Percentiles rank a stretch among this genome's conserved stretches.
phyloP scores from a whole-genome alignment of 768 basidiomycete genomes.

The Hydnum rufescens region DNA sequence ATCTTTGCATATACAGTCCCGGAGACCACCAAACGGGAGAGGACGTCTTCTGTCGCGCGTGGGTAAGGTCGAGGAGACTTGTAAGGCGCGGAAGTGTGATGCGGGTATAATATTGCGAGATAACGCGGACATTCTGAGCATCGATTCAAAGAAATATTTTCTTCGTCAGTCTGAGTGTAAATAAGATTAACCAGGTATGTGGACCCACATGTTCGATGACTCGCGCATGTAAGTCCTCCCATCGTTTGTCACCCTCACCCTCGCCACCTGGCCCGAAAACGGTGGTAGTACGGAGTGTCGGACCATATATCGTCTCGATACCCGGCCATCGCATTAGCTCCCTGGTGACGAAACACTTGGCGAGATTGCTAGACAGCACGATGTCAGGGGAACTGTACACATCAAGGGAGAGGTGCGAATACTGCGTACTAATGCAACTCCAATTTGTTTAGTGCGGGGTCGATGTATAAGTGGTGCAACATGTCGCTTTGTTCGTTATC shows the following conservation, averaged over 20 bases:
- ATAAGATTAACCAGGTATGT: no score
- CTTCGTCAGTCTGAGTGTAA: neutral
- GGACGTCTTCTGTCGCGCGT: slow-evolving; percentile 69
- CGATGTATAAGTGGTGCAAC: slow-evolving; percentile 66
- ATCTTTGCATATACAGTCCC: slow-evolving; percentile 87
- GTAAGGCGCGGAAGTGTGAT: slow-evolving; percentile 72
- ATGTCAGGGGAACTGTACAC: neutral
- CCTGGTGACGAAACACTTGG: slow-evolving; percentile 82
- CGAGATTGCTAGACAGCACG: slow-evolving; percentile 46
- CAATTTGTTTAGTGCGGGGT: slow-evolving; percentile 62
- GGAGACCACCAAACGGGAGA: slow-evolving; percentile 77
- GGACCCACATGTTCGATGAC: slow-evolving; percentile 88
- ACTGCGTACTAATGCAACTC: slow-evolving; percentile 63
- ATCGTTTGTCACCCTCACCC: slow-evolving; percentile 36
- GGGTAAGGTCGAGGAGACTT: slow-evolving; percentile 68
- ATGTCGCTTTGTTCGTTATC: slow-evolving; percentile 97
- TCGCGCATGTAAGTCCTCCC: slow-evolving; percentile 89
- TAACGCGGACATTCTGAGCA: slow-evolving; percentile 79
- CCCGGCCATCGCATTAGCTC: slow-evolving; percentile 97
- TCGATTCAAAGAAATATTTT: neutral
- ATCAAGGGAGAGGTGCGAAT: neutral
- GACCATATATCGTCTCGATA: slow-evolving; percentile 73
- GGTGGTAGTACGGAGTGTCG: slow-evolving; percentile 54
- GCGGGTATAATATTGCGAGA: slow-evolving; percentile 86
- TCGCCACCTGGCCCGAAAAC: slow-evolving; percentile 46